phyloP scores from a whole-genome alignment of 331 rosid genomes.

The Arachis monticola region DNA sequence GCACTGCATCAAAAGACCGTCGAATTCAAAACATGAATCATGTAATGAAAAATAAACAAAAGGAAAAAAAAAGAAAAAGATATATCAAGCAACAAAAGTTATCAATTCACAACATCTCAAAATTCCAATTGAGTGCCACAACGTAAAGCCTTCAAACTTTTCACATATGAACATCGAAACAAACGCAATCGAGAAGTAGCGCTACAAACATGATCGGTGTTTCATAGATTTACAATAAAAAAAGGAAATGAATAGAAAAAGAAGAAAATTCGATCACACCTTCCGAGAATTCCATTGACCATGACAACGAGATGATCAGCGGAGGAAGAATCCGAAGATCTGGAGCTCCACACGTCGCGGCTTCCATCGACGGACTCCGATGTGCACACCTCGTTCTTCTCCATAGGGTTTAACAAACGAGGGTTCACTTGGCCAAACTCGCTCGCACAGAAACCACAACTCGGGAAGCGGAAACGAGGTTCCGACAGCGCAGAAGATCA shows the following conservation, averaged over 20 bases:
- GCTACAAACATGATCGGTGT: slow-evolving; percentile 3
- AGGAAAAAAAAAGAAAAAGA: neutral
- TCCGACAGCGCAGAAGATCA: neutral
- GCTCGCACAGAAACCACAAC: too few species aligned
- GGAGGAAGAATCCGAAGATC: slow-evolving; percentile 64
- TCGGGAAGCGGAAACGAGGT: slow-evolving; percentile 24
- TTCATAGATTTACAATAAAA: neutral
- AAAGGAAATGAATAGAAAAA: neutral
- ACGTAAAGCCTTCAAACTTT: neutral
- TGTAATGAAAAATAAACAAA: slow-evolving; percentile 1
- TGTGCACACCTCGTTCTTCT: slow-evolving; percentile 62
- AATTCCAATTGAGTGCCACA: neutral
- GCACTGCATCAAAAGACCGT: slow-evolving; percentile 58
- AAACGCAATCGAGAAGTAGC: neutral
- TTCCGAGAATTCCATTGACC: slow-evolving; percentile 95
- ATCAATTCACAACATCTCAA: slow-evolving; percentile 13
- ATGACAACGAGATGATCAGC: slow-evolving; percentile 85
- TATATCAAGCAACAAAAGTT: neutral
- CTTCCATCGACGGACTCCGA: slow-evolving; percentile 62
- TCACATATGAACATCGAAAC: slow-evolving; percentile 11
- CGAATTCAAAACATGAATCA: slow-evolving; percentile 23
- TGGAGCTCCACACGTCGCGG: slow-evolving; percentile 71
- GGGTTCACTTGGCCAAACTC: neutral
- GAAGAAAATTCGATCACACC: slow-evolving; percentile 45
- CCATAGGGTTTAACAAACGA: slow-evolving; percentile 29